A percentile compares a stretch with the other conserved stretches of the same genome.
These are phyloP conservation scores for Tilletia indica DNA, from an alignment of 1,284 basidiomycete species.

Conservation along the genomic window DNA sequence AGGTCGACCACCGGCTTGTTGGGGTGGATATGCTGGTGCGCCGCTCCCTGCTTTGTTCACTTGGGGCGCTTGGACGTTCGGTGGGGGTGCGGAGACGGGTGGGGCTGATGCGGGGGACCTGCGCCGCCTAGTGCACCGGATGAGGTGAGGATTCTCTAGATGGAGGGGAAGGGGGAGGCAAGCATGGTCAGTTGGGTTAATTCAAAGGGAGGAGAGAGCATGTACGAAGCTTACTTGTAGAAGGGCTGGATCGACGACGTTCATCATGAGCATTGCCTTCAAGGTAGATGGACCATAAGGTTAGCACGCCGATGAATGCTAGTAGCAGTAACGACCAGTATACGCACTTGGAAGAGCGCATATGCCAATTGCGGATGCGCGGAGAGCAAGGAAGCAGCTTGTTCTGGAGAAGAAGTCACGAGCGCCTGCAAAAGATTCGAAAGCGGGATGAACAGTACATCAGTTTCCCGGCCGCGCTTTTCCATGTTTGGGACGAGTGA, in stretches of 20 bases:
- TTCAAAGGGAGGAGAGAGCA: slow-evolving; percentile 20
- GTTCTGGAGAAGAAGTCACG: slow-evolving; percentile 83
- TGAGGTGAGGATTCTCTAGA: slow-evolving; percentile 26
- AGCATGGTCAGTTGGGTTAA: not conserved
- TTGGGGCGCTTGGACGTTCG: too few species aligned
- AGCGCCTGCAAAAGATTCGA: slow-evolving; percentile 65
- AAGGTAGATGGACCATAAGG: too few species aligned
- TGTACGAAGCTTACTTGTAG: slow-evolving; percentile 63
- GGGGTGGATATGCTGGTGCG: too few species aligned
- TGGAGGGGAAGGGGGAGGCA: not conserved
- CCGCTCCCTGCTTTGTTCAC: too few species aligned
- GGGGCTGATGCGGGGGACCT: slow-evolving; percentile 23
- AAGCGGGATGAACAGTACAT: not conserved
- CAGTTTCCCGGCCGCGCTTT: too few species aligned
- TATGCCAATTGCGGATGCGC: slow-evolving; percentile 90
- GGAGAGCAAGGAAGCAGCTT: slow-evolving; percentile 75
- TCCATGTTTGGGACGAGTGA: not conserved
- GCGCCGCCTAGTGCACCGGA: slow-evolving; percentile 29
- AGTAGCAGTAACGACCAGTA: not conserved
- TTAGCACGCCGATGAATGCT: not conserved
- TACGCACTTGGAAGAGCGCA: slow-evolving; percentile 75
- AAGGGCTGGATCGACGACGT: slow-evolving; percentile 85
- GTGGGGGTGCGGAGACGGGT: slow-evolving; percentile 2
- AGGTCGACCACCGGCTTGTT: not conserved
- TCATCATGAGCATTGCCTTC: slow-evolving; percentile 79